These are phyloP conservation scores for Phytophthora pluvialis DNA, from an alignment of 352 stramenopile species.

Conservation along the genomic window DNA sequence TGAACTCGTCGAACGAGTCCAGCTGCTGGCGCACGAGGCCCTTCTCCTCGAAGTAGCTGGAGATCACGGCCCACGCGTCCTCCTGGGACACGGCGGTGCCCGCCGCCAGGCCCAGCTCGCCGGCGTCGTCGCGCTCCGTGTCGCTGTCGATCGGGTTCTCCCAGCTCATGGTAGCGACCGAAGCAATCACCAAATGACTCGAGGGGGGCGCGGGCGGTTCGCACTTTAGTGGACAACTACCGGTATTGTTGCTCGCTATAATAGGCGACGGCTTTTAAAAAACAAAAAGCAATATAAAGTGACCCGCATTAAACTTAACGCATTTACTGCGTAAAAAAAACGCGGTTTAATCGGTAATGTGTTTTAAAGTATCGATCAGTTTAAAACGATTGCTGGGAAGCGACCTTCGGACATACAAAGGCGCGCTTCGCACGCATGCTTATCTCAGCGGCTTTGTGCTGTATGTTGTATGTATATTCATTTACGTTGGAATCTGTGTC, in stretches of 20 bases:
- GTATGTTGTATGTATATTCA: no score
- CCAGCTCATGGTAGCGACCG: conserved; percentile 60
- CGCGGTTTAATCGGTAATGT: neutral
- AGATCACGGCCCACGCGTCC: conserved; percentile 99
- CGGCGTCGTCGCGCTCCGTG: conserved; percentile 50
- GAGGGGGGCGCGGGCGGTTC: conserved; percentile 9
- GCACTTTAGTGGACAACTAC: neutral
- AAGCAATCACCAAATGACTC: conserved; percentile 38
- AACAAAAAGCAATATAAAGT: no score
- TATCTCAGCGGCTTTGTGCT: no score
- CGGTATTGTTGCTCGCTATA: no score
- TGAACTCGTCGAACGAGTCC: conserved; percentile 99
- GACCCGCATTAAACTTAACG: no score
- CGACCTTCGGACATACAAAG: no score
- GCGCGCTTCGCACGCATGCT: no score
- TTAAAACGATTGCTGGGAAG: no score
- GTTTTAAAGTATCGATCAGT: no score
- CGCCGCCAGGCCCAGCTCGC: conserved; percentile 54
- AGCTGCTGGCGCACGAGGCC: conserved; percentile 99
- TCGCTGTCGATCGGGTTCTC: conserved; percentile 73
- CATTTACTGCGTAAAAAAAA: neutral
- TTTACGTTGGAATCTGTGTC: no score
- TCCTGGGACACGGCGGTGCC: conserved; percentile 96
- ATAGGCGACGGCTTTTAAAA: no score
- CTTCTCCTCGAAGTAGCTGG: conserved; percentile 99